Conservation (phyloP, 2,329 filamentous ascomycete genomes). For the Fusarium sp. region DNA sequence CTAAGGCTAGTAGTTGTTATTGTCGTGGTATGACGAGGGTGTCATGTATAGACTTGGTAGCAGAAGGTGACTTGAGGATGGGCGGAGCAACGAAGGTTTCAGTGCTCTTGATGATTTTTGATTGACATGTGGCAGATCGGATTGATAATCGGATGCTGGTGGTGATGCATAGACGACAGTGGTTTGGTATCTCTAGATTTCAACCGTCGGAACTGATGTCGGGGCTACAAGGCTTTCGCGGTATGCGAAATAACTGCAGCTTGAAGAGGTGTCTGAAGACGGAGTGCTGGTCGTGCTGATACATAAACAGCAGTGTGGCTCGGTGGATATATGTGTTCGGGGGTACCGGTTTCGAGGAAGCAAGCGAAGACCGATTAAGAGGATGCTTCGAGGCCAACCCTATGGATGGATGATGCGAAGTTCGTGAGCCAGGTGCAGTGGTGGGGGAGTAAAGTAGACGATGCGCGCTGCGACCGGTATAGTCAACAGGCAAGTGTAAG, state of each 20-base stretch:
- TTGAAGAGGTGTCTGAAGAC: slow-evolving; percentile 95
- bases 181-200: slow-evolving; percentile 58
- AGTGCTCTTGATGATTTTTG: slow-evolving; percentile 65
- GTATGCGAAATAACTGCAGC: slow-evolving; percentile 97
- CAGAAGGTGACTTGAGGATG: slow-evolving; percentile 49
- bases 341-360: slow-evolving; percentile 34
- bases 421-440: slow-evolving; percentile 12
- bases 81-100: slow-evolving; percentile 59
- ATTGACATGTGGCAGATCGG: slow-evolving; percentile 67
- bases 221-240: slow-evolving; percentile 91
- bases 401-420: slow-evolving; percentile 15
- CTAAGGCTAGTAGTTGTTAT: slow-evolving; percentile 35
- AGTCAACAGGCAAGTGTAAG: slow-evolving; percentile 42
- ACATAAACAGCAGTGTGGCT: slow-evolving; percentile 82
- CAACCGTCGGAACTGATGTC: slow-evolving; percentile 94
- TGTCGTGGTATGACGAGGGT: slow-evolving; percentile 45
- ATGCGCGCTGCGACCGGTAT: slow-evolving; percentile 44
- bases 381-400: slow-evolving; percentile 25
- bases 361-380: slow-evolving; percentile 28
- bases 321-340: slow-evolving; percentile 48
- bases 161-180: slow-evolving; percentile 68
- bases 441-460: slow-evolving; percentile 16
- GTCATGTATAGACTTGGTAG: slow-evolving; percentile 54
- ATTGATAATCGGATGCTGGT: slow-evolving; percentile 59
- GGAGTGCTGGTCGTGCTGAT: slow-evolving; percentile 93